Conservation (phyloP, 176 grass and related monocot genomes). For the Oryza meridionalis region DNA sequence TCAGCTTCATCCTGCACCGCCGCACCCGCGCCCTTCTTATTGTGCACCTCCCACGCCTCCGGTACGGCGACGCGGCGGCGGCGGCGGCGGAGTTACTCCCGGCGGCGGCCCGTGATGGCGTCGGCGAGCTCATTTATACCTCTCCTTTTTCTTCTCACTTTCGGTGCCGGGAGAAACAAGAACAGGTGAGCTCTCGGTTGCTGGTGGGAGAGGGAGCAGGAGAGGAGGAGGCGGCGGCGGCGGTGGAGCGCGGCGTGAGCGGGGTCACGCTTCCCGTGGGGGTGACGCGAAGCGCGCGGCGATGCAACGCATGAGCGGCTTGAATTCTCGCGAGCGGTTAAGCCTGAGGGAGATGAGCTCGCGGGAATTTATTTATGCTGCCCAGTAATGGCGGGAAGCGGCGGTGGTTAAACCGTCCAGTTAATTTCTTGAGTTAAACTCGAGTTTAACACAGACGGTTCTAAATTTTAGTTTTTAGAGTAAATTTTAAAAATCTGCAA, state of each 20-base stretch:
- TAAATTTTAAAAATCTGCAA: no score
- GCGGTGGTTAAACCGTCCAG: not conserved
- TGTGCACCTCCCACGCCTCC: not conserved
- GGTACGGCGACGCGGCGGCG: not conserved
- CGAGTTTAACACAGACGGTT: not conserved
- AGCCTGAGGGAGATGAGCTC: not conserved
- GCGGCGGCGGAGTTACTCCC: conserved; percentile 40
- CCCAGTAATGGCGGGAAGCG: not conserved
- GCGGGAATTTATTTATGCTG: conserved; percentile 1
- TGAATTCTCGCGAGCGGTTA: conserved; percentile 53
- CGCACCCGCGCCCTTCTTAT: conserved; percentile 47
- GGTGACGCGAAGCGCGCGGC: not conserved
- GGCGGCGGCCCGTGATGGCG: conserved; percentile 34
- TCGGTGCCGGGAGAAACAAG: not conserved
- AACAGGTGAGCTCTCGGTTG: not conserved
- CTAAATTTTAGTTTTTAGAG: not conserved
- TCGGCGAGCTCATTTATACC: conserved; percentile 70
- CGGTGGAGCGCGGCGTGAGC: not conserved
- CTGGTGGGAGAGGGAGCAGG: not conserved
- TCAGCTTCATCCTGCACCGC: conserved; percentile 64
- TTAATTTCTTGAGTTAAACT: not conserved
- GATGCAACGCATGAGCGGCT: conserved; percentile 61
- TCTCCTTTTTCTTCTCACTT: not conserved
- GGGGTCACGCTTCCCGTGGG: conserved; percentile 37
- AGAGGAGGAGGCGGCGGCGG: not conserved